Evolutionary conservation across 768 basidiomycete genomes (phyloP).

Genomic region (Ramaria sp.): DNA sequence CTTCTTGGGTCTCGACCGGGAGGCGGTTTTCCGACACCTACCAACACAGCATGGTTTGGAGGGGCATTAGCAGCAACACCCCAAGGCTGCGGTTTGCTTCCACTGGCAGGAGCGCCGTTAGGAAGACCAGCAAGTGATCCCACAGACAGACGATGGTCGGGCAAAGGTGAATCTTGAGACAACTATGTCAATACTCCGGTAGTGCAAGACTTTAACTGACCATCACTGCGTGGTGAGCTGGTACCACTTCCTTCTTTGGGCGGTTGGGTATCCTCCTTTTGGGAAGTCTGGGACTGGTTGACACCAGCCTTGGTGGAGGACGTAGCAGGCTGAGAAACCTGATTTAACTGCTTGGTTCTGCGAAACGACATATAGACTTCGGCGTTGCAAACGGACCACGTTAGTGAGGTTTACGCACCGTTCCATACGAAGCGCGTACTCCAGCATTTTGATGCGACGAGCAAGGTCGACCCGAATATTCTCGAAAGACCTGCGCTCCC

Average conservation of each 20-base stretch:
- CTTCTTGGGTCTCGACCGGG: constrained; percentile 91
- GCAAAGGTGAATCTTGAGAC: constrained; percentile 56
- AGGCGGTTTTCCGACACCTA: constrained; percentile 51
- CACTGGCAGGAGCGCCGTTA: constrained; percentile 44
- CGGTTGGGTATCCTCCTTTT: constrained; percentile 66
- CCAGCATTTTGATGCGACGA: constrained; percentile 97
- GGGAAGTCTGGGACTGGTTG: constrained; percentile 45
- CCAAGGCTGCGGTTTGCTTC: constrained; percentile 49
- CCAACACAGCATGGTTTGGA: constrained; percentile 31
- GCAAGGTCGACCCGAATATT: constrained; percentile 93
- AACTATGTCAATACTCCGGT: constrained; percentile 10
- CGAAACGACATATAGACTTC: constrained; percentile 5
- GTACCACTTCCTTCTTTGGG: constrained; percentile 69
- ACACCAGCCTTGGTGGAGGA: constrained; percentile 57
- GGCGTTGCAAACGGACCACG: constrained; percentile 1
- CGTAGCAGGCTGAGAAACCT: constrained; percentile 44
- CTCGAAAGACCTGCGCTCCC: constrained; percentile 93
- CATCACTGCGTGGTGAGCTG: constrained; percentile 82
- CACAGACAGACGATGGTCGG: constrained; percentile 42
- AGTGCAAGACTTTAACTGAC: constrained; percentile 23
- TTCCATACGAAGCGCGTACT: constrained; percentile 93
- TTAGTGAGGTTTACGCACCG: constrained; percentile 46
- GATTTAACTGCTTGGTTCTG: constrained; percentile 74
- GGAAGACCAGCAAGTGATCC: constrained; percentile 25
- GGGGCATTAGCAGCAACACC: constrained; percentile 37